A percentile compares a stretch with the other conserved stretches of the same genome.
phyloP scores from a whole-genome alignment of 1,284 basidiomycete genomes.

The Trametes sp. region DNA sequence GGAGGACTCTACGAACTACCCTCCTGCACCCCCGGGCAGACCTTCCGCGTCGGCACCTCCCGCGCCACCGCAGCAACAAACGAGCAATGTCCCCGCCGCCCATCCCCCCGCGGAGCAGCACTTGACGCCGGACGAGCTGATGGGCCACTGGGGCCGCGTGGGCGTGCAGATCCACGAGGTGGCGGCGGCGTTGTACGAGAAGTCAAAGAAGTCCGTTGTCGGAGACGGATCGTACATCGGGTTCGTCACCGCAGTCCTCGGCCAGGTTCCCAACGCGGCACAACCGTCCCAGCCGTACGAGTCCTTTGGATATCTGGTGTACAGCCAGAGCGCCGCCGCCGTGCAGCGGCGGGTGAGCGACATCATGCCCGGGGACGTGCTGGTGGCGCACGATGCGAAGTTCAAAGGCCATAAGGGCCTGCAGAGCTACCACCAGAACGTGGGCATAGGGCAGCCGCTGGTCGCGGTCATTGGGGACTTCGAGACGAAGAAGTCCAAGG shows the following conservation, averaged over 20 bases:
- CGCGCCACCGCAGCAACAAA: conserved; percentile 11
- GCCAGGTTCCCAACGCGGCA: conserved; percentile 63
- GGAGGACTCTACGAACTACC: conserved; percentile 54
- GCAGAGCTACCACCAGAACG: conserved; percentile 71
- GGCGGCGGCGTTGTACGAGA: conserved; percentile 72
- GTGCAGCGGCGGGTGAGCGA: conserved; percentile 81
- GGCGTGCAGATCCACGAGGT: conserved; percentile 79
- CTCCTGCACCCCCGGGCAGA: conserved; percentile 33
- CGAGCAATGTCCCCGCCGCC: conserved; percentile 13
- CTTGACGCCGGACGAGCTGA: conserved; percentile 68
- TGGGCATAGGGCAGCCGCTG: conserved; percentile 66
- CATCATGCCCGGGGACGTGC: conserved; percentile 86
- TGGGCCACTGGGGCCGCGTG: conserved; percentile 72
- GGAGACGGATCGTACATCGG: conserved; percentile 86
- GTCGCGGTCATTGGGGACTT: conserved; percentile 84
- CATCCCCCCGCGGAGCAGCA: conserved; percentile 40
- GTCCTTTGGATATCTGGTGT: conserved; percentile 78
- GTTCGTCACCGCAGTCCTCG: conserved; percentile 74
- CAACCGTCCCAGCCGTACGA: conserved; percentile 40
- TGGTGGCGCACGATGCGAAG: conserved; percentile 78
- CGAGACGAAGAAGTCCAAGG: conserved; percentile 87
- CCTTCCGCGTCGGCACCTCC: conserved; percentile 10
- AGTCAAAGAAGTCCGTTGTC: conserved; percentile 76
- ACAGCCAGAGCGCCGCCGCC: conserved; percentile 70
- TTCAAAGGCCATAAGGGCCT: conserved; percentile 91